These are phyloP conservation scores for Termitomyces sp. DNA, from an alignment of 768 basidiomycete species.

Conservation along the genomic window DNA sequence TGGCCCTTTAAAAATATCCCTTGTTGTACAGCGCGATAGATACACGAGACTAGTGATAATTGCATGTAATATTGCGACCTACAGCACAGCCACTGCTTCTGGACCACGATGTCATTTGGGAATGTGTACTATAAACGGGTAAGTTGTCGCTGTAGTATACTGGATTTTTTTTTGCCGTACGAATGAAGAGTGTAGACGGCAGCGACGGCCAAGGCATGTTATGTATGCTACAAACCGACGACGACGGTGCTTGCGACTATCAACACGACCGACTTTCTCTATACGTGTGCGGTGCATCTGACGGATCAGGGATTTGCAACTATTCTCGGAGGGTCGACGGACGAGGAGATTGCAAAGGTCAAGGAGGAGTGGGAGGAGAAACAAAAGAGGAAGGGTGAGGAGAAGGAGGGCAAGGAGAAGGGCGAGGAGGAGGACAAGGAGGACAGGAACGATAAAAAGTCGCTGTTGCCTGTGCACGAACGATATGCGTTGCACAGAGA, in stretches of 20 bases:
- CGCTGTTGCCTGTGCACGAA: constrained; percentile 55
- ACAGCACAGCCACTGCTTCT: background rate
- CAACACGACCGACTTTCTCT: constrained; percentile 82
- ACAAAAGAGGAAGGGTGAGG: constrained; percentile 52
- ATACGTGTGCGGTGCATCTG: constrained; percentile 80
- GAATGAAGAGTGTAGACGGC: constrained; percentile 48
- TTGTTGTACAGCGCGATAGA: too few relatives aligned
- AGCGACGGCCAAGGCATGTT: constrained; percentile 76
- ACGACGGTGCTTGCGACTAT: constrained; percentile 82
- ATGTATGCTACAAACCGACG: constrained; percentile 76
- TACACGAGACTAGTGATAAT: too few relatives aligned
- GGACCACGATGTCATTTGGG: constrained; percentile 56
- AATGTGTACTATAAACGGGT: constrained; percentile 92
- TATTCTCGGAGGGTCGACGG: constrained; percentile 39
- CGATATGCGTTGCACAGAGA: constrained; percentile 81
- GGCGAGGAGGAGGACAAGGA: constrained; percentile 31
- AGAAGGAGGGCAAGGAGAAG: constrained; percentile 39
- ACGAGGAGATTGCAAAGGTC: constrained; percentile 75
- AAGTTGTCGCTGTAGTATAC: constrained; percentile 23
- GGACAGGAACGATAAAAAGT: constrained; percentile 27
- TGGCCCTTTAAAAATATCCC: too few relatives aligned
- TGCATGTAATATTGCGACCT: too few relatives aligned
- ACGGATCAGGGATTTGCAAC: constrained; percentile 74
- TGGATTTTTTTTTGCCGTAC: constrained; percentile 9
- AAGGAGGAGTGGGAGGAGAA: constrained; percentile 80